Evolutionary conservation across 1,139 yeast genomes (phyloP), one percentile per base, ranked within the genome.

Genomic region (Candida sp.): DNA sequence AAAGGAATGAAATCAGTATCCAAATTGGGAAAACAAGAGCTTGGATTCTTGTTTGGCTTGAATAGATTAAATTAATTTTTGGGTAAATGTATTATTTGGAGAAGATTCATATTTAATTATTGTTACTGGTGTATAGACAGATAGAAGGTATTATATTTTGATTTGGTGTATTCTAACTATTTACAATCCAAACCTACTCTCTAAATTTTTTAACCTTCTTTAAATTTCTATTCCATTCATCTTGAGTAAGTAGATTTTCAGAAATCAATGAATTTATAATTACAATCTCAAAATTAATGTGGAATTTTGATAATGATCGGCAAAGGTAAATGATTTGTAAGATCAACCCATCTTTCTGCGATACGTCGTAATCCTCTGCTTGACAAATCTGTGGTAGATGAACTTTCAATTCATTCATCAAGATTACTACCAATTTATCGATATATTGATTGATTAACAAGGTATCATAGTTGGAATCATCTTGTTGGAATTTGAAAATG

Each of bases 11-110:
- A 79, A 54, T 75, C 74, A 33, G 80, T 86, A 29, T 80, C 85
- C 39, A 75, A 77, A 46, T 74, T 89, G 49, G 87, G 88, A 44
- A 76, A 82, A 53, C 71, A 72, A 45, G 96, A 90, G 58, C 72
- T 90, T 51, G 85, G 93, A 2, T 86, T 75, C 63, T 77, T 90
- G 63, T 89, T 89, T 65, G 95, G 95, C 33, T 68, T 87, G 56
- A 80, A 80, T 55, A 59, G 46, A 15, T 52, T 61, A 39, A 25
- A 36, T 19, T 41, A 41, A 22, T 25, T 7, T 32, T 11, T 22
- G 9, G 25, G 21, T 27, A 11, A 32, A 23, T 38, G 22, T 36
- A 23, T 23, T 15, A 15, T 15, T 15, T 15, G 19, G 19, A 15
- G 19, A 15, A 15, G 19, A 15, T 15, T 15, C 19, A 15, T 15